Percentiles rank a stretch among this genome's conserved stretches.
Conservation (phyloP, 2,329 filamentous ascomycete genomes). For the Zarea fungicola region DNA sequence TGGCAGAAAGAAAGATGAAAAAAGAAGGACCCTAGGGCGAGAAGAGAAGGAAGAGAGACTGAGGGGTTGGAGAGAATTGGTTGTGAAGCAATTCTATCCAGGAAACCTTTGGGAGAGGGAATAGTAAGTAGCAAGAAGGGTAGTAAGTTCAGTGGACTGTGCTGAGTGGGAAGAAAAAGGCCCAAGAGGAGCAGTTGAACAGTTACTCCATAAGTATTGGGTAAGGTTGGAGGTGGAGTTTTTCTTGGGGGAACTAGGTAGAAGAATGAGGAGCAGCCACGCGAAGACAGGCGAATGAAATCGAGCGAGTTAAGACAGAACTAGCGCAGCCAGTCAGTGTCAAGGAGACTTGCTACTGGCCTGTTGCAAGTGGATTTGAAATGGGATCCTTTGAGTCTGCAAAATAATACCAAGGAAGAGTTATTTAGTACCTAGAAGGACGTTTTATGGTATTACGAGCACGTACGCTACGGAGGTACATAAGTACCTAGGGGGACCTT, state of each 20-base stretch:
- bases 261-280: background rate
- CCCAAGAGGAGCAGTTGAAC: constrained; percentile 4
- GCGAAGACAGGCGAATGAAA: too few species aligned
- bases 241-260: background rate
- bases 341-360: too few species aligned
- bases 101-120: constrained; percentile 21
- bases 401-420: too few species aligned
- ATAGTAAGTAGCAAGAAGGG: constrained; percentile 17
- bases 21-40: constrained; percentile 18
- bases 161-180: constrained; percentile 11
- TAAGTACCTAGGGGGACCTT: too few species aligned
- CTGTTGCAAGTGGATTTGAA: too few species aligned
- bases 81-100: constrained; percentile 24
- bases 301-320: background rate
- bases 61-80: constrained; percentile 16
- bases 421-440: too few species aligned
- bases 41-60: constrained; percentile 17
- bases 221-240: constrained; percentile 5
- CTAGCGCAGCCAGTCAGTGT: too few species aligned
- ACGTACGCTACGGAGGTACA: too few species aligned
- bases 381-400: too few species aligned
- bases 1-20: constrained; percentile 16
- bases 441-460: too few species aligned
- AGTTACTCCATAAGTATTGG: too few species aligned
- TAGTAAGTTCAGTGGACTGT: too few species aligned